Conservation (phyloP, 1,284 basidiomycete species). For the Trichosporon sp. region DNA sequence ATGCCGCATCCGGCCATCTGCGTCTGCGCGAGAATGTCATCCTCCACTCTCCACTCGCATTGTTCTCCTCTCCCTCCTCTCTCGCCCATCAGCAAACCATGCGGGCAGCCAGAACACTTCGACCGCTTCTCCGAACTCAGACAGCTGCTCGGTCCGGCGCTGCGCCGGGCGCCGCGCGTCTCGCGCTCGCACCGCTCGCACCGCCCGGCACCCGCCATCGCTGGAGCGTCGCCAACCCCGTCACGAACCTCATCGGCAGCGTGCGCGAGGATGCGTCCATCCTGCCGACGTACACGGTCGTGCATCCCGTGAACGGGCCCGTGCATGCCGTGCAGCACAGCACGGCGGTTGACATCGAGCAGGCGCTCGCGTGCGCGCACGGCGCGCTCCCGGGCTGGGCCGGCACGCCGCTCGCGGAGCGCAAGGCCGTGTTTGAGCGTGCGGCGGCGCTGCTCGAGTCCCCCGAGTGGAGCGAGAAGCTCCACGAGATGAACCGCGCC, state of each 20-base stretch:
- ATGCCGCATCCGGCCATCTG: neutral
- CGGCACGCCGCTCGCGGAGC: conserved; percentile 7
- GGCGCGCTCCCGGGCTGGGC: conserved; percentile 13
- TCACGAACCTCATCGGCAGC: conserved; percentile 4
- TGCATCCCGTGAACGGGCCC: conserved; percentile 16
- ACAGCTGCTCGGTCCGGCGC: neutral
- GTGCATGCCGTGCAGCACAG: conserved; percentile 16
- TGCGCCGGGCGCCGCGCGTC: neutral
- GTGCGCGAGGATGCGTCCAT: neutral
- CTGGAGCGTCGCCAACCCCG: neutral
- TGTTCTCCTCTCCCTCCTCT: neutral
- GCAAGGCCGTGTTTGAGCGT: conserved; percentile 12
- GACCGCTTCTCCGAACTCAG: neutral
- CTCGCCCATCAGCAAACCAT: neutral
- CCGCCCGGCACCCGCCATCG: neutral
- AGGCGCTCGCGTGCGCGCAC: conserved; percentile 9
- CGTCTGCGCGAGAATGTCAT: neutral
- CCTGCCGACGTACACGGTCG: conserved; percentile 12
- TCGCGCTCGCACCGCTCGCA: neutral
- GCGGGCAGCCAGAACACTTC: neutral
- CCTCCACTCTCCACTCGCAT: neutral
- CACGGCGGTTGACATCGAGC: conserved; percentile 8
- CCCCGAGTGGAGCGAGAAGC: conserved; percentile 11
- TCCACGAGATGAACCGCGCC: conserved; percentile 15
- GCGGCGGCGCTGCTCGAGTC: conserved; percentile 14